Evolutionary conservation across 2,329 filamentous ascomycete species (phyloP).

Genomic region (Botrytis fragariae): DNA sequence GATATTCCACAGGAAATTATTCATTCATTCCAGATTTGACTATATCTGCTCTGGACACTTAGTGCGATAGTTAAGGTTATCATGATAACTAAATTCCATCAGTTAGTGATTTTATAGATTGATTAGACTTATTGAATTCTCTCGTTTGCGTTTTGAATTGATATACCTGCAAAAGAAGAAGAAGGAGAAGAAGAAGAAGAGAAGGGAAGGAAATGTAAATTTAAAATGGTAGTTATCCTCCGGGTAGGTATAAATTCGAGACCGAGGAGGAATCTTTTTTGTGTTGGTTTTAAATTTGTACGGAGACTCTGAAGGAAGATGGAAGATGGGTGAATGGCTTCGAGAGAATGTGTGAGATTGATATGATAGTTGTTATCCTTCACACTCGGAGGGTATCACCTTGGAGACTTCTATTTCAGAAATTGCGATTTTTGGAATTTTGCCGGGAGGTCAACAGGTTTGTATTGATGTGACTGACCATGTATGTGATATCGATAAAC

Average conservation of each 20-base stretch:
- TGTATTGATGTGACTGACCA: too few species aligned
- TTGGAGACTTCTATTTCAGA: neutral
- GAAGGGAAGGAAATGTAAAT: too few species aligned
- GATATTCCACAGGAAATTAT: too few species aligned
- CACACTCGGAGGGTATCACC: too few species aligned
- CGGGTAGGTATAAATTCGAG: too few species aligned
- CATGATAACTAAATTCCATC: rapidly evolving
- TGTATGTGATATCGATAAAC: neutral
- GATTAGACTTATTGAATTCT: neutral
- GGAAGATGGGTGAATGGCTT: neutral
- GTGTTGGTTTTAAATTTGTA: neutral
- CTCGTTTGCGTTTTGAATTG: too few species aligned
- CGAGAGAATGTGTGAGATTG: neutral
- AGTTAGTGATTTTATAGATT: neutral
- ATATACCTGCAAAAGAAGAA: rapidly evolving
- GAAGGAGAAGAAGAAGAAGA: too few species aligned
- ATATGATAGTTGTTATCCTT: neutral
- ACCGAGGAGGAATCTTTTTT: rapidly evolving
- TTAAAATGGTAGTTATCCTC: too few species aligned
- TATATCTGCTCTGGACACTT: neutral
- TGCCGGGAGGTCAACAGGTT: too few species aligned
- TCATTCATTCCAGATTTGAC: neutral
- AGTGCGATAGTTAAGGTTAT: too few species aligned
- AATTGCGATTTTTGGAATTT: neutral
- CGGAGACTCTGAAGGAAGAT: neutral